These are phyloP conservation scores for bread wheat (Triticum aestivum) DNA, from an alignment of 176 grass and related monocot genomes.

Conservation along the genomic window IWGSC_CS_RefSeq_v2.1 NC_057812.1:87575290-87575789, in stretches of 20 bases:
- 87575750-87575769: background rate
- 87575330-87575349: background rate
- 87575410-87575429: constrained; percentile 25
- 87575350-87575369: background rate
- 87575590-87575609: constrained; percentile 27
- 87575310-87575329: constrained; percentile 49
- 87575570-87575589: constrained; percentile 45
- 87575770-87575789: background rate
- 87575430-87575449: background rate
- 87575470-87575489: background rate
- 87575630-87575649: constrained; percentile 5
- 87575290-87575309: constrained; percentile 57
- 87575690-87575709: background rate
- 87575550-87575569: constrained; percentile 28
- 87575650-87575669: background rate
- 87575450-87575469: background rate
- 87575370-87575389: background rate
- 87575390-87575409: background rate
- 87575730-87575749: background rate
- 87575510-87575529: constrained; percentile 20
- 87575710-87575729: background rate
- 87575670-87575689: background rate
- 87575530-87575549: constrained; percentile 35
- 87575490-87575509: background rate
- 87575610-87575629: background rate